phyloP scores from a whole-genome alignment of 2,329 filamentous ascomycete species.

The Fonsecaea pedrosoi region DNA sequence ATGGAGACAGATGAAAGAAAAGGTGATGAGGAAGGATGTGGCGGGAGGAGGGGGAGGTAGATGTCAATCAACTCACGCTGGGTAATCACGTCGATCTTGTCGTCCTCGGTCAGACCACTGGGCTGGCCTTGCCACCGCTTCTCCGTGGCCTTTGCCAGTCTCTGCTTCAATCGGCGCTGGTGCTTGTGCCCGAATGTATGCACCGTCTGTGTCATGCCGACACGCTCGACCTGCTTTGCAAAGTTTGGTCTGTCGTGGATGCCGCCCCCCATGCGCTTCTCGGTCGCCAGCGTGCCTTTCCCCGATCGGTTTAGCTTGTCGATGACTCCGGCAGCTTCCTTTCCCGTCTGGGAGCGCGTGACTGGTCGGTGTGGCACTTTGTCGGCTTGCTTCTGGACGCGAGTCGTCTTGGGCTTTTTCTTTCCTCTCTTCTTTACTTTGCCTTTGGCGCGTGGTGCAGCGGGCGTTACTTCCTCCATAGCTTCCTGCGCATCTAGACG shows the following conservation, averaged over 20 bases:
- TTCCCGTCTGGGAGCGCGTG: neutral
- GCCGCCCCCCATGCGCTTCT: neutral
- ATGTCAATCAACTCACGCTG: neutral
- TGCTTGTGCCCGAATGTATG: neutral
- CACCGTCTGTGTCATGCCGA: neutral
- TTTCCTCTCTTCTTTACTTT: neutral
- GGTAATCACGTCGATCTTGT: conserved; percentile 20
- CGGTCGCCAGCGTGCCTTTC: neutral
- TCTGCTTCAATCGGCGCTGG: neutral
- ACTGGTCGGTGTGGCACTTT: too few species aligned
- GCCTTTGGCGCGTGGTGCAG: too few species aligned
- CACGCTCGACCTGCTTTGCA: neutral
- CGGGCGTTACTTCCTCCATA: neutral
- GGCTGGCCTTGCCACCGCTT: conserved; percentile 6
- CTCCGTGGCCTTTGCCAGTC: conserved; percentile 10
- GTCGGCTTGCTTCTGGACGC: neutral
- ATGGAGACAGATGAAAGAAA: neutral
- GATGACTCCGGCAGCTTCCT: neutral
- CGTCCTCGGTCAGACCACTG: conserved; percentile 13
- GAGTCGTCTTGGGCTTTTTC: neutral
- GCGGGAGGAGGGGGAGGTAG: too few species aligned
- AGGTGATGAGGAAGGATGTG: neutral
- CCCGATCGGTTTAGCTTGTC: neutral
- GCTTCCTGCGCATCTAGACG: neutral
- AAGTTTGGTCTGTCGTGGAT: neutral